Conservation (phyloP, 2,329 filamentous ascomycete genomes). For the Cercospora sesami region DNA sequence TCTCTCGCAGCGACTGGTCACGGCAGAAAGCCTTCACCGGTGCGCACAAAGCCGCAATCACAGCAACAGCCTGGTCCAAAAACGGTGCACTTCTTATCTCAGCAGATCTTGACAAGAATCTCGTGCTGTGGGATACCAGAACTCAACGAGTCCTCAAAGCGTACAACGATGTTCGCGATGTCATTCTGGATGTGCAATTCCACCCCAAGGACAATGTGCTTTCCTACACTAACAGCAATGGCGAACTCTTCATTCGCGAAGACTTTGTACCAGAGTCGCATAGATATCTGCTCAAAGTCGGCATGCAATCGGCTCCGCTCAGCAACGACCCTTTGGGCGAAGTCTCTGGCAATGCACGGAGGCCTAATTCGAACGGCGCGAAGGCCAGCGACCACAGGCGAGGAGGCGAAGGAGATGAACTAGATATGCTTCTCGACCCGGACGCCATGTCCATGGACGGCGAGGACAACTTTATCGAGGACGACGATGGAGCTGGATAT, state of each 20-base stretch:
- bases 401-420: constrained; percentile 64
- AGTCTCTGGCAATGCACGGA: constrained; percentile 64
- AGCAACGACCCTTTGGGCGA: constrained; percentile 77
- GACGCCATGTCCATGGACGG: constrained; percentile 59
- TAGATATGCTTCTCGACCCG: constrained; percentile 77
- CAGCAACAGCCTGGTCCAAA: constrained; percentile 86
- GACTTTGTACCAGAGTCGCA: constrained; percentile 60
- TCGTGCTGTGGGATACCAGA: constrained; percentile 85
- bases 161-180: constrained; percentile 68
- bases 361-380: constrained; percentile 58
- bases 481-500: constrained; percentile 94
- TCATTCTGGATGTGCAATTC: constrained; percentile 85
- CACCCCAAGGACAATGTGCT: constrained; percentile 85
- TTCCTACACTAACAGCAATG: constrained; percentile 89
- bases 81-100: constrained; percentile 84
- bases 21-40: constrained; percentile 76
- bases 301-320: constrained; percentile 75
- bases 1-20: constrained; percentile 89
- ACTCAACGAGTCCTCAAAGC: constrained; percentile 78
- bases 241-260: constrained; percentile 87
- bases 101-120: constrained; percentile 59
- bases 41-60: constrained; percentile 81
- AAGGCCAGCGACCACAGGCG: constrained; percentile 51
- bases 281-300: constrained; percentile 50
- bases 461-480: constrained; percentile 79